Percentiles rank a stretch among this genome's conserved stretches.
These are phyloP conservation scores for Alternaria incomplexa DNA, from an alignment of 2,329 filamentous ascomycete species.

Conservation along the genomic window DNA sequence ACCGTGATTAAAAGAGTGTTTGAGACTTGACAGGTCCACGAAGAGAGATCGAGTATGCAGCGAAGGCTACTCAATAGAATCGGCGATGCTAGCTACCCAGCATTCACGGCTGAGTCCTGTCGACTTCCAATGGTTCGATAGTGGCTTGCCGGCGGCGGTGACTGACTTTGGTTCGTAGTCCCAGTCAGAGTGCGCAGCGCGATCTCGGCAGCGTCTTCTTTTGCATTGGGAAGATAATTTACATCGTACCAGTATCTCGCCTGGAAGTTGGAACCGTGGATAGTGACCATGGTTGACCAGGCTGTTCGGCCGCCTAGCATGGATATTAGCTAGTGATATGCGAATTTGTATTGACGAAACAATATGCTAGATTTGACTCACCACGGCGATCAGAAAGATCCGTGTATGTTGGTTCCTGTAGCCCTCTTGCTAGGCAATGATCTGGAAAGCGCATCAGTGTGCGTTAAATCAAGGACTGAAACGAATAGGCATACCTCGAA, in stretches of 20 bases:
- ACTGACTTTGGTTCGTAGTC: conserved; percentile 16
- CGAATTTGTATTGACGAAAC: background rate
- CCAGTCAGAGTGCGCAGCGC: conserved; percentile 34
- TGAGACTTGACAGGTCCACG: background rate
- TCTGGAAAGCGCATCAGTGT: conserved; percentile 30
- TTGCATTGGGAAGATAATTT: conserved; percentile 39
- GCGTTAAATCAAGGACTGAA: background rate
- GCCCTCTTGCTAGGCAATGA: conserved; percentile 34
- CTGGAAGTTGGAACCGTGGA: conserved; percentile 33
- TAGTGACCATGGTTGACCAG: conserved; percentile 40
- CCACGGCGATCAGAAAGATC: conserved; percentile 48
- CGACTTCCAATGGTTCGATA: conserved; percentile 17
- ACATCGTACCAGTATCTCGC: conserved; percentile 50
- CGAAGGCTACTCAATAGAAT: background rate
- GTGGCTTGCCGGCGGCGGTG: conserved; percentile 34
- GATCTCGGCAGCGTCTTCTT: conserved; percentile 46
- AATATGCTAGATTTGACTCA: conserved; percentile 14
- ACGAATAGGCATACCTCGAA: conserved; percentile 30
- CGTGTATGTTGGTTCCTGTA: conserved; percentile 39
- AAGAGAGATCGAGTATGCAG: background rate
- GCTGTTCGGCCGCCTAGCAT: conserved; percentile 45
- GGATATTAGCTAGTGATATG: background rate
- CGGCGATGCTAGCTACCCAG: background rate
- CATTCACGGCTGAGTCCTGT: conserved; percentile 2
- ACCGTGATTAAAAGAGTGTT: background rate